Evolutionary conservation across 129 eudicot genomes (phyloP).

Genomic region (Rutidosis leptorrhynchoides): DNA sequence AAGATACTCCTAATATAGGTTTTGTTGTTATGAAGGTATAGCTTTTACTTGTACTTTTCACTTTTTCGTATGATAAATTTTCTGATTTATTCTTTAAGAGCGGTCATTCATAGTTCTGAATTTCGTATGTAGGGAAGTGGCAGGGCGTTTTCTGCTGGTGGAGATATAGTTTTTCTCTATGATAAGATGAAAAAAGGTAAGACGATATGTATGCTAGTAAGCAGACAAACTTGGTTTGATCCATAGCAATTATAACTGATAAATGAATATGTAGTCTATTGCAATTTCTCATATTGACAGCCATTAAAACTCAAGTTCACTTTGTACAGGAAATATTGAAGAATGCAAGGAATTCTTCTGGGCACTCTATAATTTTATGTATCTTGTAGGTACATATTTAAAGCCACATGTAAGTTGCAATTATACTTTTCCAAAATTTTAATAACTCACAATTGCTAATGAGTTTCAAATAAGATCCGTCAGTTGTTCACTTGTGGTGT

Average conservation of each 20-base stretch:
- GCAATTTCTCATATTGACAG: background rate
- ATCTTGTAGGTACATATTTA: constrained; percentile 69
- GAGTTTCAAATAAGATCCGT: background rate
- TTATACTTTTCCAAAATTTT: background rate
- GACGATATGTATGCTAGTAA: background rate
- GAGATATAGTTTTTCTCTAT: constrained; percentile 59
- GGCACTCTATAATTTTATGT: constrained; percentile 55
- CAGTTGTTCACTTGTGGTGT: background rate
- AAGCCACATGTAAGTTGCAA: constrained; percentile 84
- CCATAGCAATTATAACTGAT: background rate
- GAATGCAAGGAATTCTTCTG: constrained; percentile 75
- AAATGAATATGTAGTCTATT: background rate
- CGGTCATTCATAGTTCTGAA: background rate
- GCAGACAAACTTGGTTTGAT: background rate
- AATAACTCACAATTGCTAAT: background rate
- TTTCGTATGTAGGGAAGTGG: constrained; percentile 60
- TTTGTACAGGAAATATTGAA: constrained; percentile 61
- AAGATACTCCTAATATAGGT: constrained; percentile 56
- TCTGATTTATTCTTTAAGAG: background rate
- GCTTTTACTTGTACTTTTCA: background rate
- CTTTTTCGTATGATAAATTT: background rate
- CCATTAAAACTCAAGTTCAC: constrained; percentile 5
- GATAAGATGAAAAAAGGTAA: constrained; percentile 40
- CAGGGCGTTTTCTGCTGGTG: constrained; percentile 77
- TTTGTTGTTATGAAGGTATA: constrained; percentile 78